These are phyloP conservation scores for Aspergillus nomiae DNA, from an alignment of 2,329 filamentous ascomycete species.

Conservation along the genomic window DNA sequence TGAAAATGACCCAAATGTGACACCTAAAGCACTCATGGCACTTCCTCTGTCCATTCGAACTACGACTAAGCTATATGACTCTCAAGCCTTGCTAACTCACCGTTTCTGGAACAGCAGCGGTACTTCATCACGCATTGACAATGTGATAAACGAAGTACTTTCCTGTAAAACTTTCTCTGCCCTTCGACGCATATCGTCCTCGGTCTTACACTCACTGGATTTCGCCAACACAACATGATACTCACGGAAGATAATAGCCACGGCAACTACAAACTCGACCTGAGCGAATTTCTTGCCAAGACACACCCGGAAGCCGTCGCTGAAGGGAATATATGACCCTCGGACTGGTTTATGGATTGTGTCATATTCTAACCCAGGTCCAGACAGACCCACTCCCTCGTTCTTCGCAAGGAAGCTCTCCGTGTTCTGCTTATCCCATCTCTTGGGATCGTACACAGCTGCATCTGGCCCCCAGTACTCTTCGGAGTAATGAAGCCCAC, in stretches of 20 bases:
- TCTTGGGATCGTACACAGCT: conserved; percentile 14
- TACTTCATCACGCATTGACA: conserved; percentile 6
- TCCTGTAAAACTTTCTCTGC: conserved; percentile 9
- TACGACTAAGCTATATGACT: not conserved
- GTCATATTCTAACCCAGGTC: conserved; percentile 21
- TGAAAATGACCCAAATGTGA: too few relatives aligned
- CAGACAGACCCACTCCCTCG: conserved; percentile 15
- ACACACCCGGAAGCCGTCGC: conserved; percentile 24
- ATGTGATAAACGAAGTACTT: conserved; percentile 16
- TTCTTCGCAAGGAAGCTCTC: conserved; percentile 25
- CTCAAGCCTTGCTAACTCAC: not conserved
- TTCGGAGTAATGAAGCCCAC: conserved; percentile 21
- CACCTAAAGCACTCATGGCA: not conserved
- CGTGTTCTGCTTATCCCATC: conserved; percentile 25
- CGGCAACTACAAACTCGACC: conserved; percentile 25
- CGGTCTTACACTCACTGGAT: conserved; percentile 2
- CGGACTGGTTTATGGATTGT: conserved; percentile 23
- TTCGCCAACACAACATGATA: conserved; percentile 19
- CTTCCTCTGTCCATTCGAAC: not conserved
- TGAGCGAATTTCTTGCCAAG: conserved; percentile 29
- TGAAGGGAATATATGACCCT: conserved; percentile 27
- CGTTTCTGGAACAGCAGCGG: not conserved
- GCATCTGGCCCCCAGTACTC: conserved; percentile 26
- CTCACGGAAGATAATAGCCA: conserved; percentile 17
- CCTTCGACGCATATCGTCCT: not conserved